A percentile compares a stretch with the other conserved stretches of the same genome.
Conservation (phyloP, 345 rosid genomes). For the Corchorus olitorius region DNA sequence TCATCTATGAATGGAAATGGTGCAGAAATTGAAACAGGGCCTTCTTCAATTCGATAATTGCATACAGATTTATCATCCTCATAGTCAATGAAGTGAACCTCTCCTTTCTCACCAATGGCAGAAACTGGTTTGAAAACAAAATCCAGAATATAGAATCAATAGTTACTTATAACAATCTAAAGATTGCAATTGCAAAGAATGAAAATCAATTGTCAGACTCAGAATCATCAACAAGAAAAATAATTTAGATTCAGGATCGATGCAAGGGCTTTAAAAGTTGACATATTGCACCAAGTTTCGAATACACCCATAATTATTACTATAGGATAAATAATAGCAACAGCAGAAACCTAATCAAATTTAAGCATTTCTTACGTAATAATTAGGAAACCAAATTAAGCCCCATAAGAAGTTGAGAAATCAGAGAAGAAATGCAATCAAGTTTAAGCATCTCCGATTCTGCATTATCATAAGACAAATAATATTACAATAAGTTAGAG, state of each 20-base stretch:
- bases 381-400: too few species aligned
- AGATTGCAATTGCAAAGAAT: neutral
- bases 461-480: too few species aligned
- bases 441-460: too few species aligned
- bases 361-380: too few species aligned
- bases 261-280: neutral
- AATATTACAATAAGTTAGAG: slow-evolving; percentile 24
- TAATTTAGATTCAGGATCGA: neutral
- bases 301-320: too few species aligned
- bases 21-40: slow-evolving; percentile 55
- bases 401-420: too few species aligned
- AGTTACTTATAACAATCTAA: neutral
- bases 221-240: neutral
- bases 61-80: slow-evolving; percentile 57
- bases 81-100: slow-evolving; percentile 70
- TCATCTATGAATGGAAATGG: slow-evolving; percentile 70
- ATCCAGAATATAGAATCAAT: neutral
- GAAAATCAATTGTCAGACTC: neutral
- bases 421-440: too few species aligned
- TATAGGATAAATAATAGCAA: too few species aligned
- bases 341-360: too few species aligned
- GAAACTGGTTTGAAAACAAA: slow-evolving; percentile 28
- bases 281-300: neutral
- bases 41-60: slow-evolving; percentile 54
- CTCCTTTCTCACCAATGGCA: slow-evolving; percentile 75